Conservation (phyloP, 148 eudicot genomes). For the Chenopodium formosanum region DNA sequence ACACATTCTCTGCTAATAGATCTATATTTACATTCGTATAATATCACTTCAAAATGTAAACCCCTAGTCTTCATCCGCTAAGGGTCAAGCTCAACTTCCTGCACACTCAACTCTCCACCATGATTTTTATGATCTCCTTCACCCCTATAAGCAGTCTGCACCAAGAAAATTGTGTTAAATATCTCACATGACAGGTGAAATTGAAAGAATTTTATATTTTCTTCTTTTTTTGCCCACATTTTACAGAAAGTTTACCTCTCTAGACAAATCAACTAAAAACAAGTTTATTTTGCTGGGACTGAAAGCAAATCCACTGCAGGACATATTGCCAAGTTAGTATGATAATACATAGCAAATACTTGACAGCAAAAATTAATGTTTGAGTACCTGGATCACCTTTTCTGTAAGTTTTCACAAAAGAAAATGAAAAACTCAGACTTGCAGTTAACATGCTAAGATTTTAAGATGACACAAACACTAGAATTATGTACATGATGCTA, state of each 20-base stretch:
- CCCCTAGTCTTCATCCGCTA: not conserved
- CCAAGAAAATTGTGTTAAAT: not conserved
- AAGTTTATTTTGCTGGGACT: conserved; percentile 64
- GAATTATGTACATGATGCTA: not conserved
- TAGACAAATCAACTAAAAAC: conserved; percentile 55
- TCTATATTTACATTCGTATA: conserved; percentile 21
- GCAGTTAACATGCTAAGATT: not conserved
- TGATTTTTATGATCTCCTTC: conserved; percentile 30
- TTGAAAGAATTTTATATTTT: not conserved
- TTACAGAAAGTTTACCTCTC: conserved; percentile 43
- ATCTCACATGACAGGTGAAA: not conserved
- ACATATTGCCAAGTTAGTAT: conserved; percentile 2
- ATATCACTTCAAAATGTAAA: not conserved
- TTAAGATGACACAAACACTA: not conserved
- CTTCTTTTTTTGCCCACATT: not conserved
- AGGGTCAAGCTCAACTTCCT: conserved; percentile 21
- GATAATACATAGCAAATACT: not conserved
- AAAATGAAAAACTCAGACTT: too few species aligned
- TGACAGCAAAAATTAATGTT: not conserved
- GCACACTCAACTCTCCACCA: conserved; percentile 22
- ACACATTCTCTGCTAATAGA: not conserved
- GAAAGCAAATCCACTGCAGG: conserved; percentile 69
- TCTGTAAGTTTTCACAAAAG: not conserved
- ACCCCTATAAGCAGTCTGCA: conserved; percentile 34
- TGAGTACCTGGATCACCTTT: not conserved